Evolutionary conservation across 2,329 filamentous ascomycete species (phyloP).

Genomic region (Aspergillus terreus): DNA sequence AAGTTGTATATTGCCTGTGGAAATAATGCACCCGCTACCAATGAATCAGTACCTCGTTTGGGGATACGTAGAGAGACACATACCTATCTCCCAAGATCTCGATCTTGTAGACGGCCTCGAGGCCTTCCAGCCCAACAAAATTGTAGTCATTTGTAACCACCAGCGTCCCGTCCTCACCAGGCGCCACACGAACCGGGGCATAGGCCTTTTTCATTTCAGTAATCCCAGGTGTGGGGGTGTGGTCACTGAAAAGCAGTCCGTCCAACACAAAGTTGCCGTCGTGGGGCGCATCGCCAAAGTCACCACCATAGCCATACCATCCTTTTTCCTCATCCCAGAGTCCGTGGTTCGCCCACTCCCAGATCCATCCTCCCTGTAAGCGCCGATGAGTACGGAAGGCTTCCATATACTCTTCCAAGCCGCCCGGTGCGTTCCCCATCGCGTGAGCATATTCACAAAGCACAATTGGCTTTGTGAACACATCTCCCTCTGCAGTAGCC

Average conservation of each 20-base stretch:
- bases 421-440: conserved; percentile 73
- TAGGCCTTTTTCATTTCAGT: conserved; percentile 56
- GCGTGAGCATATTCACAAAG: conserved; percentile 56
- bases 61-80: no score
- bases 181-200: conserved; percentile 48
- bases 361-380: conserved; percentile 65
- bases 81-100: conserved; percentile 37
- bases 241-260: conserved; percentile 48
- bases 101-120: neutral
- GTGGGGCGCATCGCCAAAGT: conserved; percentile 60
- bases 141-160: conserved; percentile 49
- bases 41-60: no score
- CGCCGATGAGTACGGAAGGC: conserved; percentile 59
- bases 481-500: conserved; percentile 23
- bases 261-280: conserved; percentile 63
- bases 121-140: conserved; percentile 39
- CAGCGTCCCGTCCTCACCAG: conserved; percentile 35
- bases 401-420: conserved; percentile 64
- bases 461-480: conserved; percentile 20
- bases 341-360: conserved; percentile 65
- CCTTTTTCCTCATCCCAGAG: conserved; percentile 40
- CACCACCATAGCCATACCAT: conserved; percentile 59
- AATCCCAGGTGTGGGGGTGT: conserved; percentile 56
- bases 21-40: no score
- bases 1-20: conserved; percentile 21